Base-by-base conservation (phyloP, 1,284 basidiomycete species). In the Cryptococcus sp. region DNA sequence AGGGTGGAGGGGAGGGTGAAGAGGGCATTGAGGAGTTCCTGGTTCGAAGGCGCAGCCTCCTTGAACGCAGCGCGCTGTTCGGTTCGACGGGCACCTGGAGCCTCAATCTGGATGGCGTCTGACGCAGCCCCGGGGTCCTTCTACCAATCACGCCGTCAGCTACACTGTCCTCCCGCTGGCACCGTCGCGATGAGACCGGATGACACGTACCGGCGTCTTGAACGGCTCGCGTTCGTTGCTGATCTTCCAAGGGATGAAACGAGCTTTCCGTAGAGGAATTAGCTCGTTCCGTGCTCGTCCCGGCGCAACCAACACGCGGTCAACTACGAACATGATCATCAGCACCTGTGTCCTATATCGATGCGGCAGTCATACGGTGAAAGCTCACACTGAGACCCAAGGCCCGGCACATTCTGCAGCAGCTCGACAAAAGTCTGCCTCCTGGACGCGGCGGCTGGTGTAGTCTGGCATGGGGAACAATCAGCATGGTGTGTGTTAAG, bases 261-360 rank as follows among this genome's bases (percentile, higher is more conserved):
- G 47, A 1, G 72, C 72, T 46, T 64, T 52, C 24, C 71, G 61
- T 39, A 35, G 56, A 2, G 71, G 71, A 1, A 67, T 61, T 4
- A 76, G 67, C 42, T 67, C 55, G 46, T 72, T 63, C 55, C 70
- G 59, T 39, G 70, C 69, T 55, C 63, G 52, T 18, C 71, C 72
- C 13, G 66, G 60, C n/a, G 64, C 52, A 12, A 74, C 71, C 20
- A 62, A 40, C 2, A 74, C 61, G 37, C 67, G 58, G 57, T 76
- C 73, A 53, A 56, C 72, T 73, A 33, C 28, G 28, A 33, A 5
- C 50, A 6, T 16, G 80, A 3, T 84, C 83, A 66, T 86, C 84
- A 35, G 82, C 80, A 55, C 83, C 81, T 18, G 82, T 83, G 5
- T 15, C 23, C 16, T 16, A 28, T 13, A 28, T 13, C 6, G 2